Conservation (phyloP, 345 rosid species). For the Moricandia arvensis region DNA sequence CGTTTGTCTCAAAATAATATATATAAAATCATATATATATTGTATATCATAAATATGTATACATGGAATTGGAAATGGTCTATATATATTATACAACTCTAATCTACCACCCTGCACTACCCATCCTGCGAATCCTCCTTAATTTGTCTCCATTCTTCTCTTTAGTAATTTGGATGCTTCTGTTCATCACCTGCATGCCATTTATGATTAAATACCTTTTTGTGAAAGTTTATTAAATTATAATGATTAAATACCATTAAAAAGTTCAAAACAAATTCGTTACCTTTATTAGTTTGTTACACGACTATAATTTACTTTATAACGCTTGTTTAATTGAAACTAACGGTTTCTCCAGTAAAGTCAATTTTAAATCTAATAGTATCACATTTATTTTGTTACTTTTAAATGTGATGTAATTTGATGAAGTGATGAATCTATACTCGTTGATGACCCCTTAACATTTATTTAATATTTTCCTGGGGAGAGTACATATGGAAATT, state of each 20-base stretch:
- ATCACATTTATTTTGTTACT: not conserved
- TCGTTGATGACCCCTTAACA: not conserved
- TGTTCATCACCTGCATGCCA: slow-evolving; percentile 41
- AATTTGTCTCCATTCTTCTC: slow-evolving; percentile 48
- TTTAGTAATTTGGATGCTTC: slow-evolving; percentile 33
- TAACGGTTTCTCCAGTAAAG: no score
- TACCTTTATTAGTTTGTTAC: not conserved
- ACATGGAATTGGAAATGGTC: not conserved
- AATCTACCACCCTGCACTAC: slow-evolving; percentile 61
- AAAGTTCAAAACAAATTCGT: not conserved
- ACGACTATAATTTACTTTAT: not conserved
- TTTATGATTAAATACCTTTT: not conserved
- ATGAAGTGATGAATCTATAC: not conserved
- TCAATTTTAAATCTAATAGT: no score
- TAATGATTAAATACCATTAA: not conserved
- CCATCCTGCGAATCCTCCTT: slow-evolving; percentile 55
- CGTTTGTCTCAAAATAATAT: not conserved
- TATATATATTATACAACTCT: slow-evolving; percentile 4
- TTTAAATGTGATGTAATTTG: not conserved
- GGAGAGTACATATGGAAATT: not conserved
- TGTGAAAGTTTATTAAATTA: no score
- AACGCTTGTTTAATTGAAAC: not conserved
- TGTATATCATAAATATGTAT: slow-evolving; percentile 15
- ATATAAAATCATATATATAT: no score
- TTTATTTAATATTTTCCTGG: not conserved